phyloP scores from a whole-genome alignment of 345 rosid genomes.

The Lumnitzera racemosa region DNA sequence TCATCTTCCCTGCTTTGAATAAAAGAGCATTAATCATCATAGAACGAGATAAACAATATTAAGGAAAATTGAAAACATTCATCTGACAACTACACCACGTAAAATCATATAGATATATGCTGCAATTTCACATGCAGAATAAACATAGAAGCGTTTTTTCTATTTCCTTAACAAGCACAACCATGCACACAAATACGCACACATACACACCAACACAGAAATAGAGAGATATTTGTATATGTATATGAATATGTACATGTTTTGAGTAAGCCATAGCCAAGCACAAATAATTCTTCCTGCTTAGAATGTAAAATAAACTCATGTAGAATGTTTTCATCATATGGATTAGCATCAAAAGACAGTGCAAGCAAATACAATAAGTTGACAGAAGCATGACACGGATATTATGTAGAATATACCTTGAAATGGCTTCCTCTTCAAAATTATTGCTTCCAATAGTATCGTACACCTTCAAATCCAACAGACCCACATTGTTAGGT shows the following conservation, averaged over 20 bases:
- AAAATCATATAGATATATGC: no score
- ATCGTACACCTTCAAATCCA: constrained; percentile 74
- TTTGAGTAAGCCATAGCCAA: no score
- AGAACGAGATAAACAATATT: neutral
- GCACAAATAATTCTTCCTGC: no score
- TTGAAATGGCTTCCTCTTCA: constrained; percentile 62
- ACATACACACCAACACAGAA: no score
- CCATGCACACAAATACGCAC: no score
- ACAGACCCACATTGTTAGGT: constrained; percentile 4
- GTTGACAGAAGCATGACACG: neutral
- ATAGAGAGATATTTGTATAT: no score
- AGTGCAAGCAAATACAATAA: neutral
- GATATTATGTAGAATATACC: constrained; percentile 30
- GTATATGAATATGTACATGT: no score
- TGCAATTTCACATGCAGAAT: no score
- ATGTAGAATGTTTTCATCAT: neutral
- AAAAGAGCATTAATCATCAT: neutral
- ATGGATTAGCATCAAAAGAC: neutral
- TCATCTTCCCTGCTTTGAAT: constrained; percentile 71
- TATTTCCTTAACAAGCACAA: no score
- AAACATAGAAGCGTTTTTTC: no score
- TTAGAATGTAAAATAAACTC: neutral
- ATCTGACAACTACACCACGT: no score
- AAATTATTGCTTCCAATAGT: constrained; percentile 63
- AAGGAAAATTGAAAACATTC: neutral